Percentiles rank a stretch among this genome's conserved stretches.
phyloP scores from a whole-genome alignment of 192 early-diverging fungal genomes.

The Gigaspora rosea region DNA sequence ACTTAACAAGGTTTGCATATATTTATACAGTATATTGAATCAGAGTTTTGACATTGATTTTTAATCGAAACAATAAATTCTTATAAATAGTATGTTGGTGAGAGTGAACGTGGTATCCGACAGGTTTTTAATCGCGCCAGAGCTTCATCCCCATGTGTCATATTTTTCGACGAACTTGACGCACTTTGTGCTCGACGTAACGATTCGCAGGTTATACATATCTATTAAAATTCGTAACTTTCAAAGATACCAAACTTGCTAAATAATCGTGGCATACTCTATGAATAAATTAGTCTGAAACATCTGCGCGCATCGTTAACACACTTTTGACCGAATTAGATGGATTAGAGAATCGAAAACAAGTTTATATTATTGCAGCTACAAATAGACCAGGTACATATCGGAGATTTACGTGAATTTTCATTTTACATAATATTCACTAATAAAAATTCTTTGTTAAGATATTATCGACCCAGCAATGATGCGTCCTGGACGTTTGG shows the following conservation, averaged over 20 bases:
- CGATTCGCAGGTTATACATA: conserved; percentile 70
- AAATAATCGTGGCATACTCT: neutral
- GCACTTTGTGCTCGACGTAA: conserved; percentile 90
- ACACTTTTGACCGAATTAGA: conserved; percentile 96
- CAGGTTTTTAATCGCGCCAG: conserved; percentile 94
- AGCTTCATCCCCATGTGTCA: conserved; percentile 91
- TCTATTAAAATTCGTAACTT: conserved; percentile 23
- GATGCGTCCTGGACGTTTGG: conserved; percentile 94
- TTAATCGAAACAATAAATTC: neutral
- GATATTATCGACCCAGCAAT: conserved; percentile 98
- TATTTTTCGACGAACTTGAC: conserved; percentile 99
- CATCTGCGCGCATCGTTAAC: conserved; percentile 94
- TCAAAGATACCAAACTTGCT: neutral
- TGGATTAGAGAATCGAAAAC: conserved; percentile 84
- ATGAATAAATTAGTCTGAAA: conserved; percentile 65
- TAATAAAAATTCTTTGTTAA: neutral
- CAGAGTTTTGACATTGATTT: neutral
- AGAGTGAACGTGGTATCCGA: conserved; percentile 94
- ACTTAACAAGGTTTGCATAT: conserved; percentile 81
- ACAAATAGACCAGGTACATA: conserved; percentile 84
- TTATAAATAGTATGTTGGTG: conserved; percentile 82
- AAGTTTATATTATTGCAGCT: conserved; percentile 96
- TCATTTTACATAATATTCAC: neutral
- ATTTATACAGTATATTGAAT: conserved; percentile 1
- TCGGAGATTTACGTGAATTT: neutral